Conservation (phyloP, 768 basidiomycete genomes). For the Boletus rubroflammeus region DNA sequence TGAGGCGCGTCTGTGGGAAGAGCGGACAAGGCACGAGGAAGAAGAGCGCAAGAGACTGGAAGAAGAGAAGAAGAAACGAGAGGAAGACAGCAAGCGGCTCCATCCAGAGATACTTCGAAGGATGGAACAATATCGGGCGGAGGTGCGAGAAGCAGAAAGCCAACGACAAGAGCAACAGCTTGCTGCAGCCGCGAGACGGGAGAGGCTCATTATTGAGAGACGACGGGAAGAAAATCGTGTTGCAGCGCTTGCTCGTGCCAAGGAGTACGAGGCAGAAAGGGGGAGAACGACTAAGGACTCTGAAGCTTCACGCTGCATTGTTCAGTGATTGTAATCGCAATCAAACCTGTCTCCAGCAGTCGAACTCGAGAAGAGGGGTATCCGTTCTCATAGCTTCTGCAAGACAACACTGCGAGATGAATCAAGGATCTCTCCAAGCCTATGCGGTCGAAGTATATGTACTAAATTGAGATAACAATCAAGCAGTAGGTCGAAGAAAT, state of each 20-base stretch:
- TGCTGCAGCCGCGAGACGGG: background rate
- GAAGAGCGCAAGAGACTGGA: background rate
- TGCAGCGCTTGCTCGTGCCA: background rate
- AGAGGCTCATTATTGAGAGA: background rate
- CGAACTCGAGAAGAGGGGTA: background rate
- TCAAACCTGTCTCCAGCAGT: background rate
- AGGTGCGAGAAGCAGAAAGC: conserved; percentile 26
- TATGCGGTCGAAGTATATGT: background rate
- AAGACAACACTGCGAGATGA: background rate
- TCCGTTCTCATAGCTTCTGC: background rate
- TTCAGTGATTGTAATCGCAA: background rate
- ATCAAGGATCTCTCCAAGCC: background rate
- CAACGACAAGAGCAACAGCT: conserved; percentile 2
- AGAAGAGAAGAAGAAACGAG: no score
- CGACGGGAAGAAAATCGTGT: background rate
- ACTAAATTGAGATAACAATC: background rate
- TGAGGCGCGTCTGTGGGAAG: conserved; percentile 38
- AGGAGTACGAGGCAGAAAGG: background rate
- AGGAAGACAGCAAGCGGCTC: background rate
- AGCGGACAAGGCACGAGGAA: conserved; percentile 19
- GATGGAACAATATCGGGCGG: background rate
- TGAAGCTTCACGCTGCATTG: background rate
- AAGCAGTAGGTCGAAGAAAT: background rate
- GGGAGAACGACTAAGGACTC: background rate
- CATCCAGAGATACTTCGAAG: background rate